Conservation (phyloP, 2,329 filamentous ascomycete genomes). For the Trichothecium roseum region DNA sequence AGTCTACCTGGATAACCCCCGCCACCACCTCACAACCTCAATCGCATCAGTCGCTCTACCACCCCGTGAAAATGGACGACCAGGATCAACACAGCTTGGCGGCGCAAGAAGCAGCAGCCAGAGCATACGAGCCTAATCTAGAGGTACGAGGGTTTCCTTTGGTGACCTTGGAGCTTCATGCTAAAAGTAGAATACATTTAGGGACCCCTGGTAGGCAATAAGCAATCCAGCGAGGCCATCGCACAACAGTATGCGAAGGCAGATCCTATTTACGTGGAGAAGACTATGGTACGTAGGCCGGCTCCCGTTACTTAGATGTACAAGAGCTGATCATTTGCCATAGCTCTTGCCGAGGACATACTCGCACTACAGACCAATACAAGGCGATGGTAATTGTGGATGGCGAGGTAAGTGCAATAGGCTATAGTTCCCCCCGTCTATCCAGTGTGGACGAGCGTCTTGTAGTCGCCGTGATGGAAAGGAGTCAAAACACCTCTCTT, state of each 20-base stretch:
- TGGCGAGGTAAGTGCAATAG: constrained; percentile 71
- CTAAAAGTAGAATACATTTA: constrained; percentile 27
- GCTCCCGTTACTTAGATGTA: background rate
- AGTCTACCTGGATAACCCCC: too few species aligned
- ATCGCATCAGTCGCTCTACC: constrained; percentile 2
- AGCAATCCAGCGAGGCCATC: constrained; percentile 66
- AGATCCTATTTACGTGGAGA: constrained; percentile 73
- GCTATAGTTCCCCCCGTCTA: background rate
- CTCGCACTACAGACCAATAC: constrained; percentile 76
- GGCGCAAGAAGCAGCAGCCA: constrained; percentile 50
- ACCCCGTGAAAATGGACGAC: constrained; percentile 20
- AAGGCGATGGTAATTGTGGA: constrained; percentile 91
- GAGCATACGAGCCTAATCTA: constrained; percentile 46
- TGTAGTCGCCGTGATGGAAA: background rate
- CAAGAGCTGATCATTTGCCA: constrained; percentile 3
- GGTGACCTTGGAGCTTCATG: background rate
- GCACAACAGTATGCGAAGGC: constrained; percentile 80
- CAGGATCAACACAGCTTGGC: constrained; percentile 32
- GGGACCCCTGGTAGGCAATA: constrained; percentile 76
- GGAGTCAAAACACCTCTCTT: background rate
- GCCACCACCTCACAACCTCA: too few species aligned
- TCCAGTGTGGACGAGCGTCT: background rate
- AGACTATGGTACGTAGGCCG: constrained; percentile 62
- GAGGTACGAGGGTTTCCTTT: constrained; percentile 31
- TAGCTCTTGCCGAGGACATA: constrained; percentile 62